Percentiles rank a stretch among this genome's conserved stretches.
These are phyloP conservation scores for Lachancea sp. DNA, from an alignment of 805 yeast species.

Conservation along the genomic window DNA sequence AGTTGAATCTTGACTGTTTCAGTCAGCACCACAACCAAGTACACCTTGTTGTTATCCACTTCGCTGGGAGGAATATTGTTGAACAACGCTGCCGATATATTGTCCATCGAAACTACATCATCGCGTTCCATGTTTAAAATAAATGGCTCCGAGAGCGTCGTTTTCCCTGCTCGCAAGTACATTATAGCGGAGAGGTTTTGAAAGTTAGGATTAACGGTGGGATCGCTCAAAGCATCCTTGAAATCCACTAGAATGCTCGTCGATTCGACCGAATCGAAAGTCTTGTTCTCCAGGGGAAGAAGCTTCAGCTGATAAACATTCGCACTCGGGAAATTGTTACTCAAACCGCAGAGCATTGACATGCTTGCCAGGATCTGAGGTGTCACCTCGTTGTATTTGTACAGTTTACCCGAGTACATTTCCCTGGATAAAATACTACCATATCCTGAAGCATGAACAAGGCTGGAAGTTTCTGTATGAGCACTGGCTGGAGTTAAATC, in stretches of 20 bases:
- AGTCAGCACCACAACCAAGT: constrained; percentile 67
- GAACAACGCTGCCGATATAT: constrained; percentile 72
- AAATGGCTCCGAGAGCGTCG: constrained; percentile 72
- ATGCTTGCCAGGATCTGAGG: constrained; percentile 59
- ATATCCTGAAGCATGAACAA: constrained; percentile 53
- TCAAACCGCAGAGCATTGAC: constrained; percentile 65
- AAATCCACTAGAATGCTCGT: constrained; percentile 70
- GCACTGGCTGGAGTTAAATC: constrained; percentile 35
- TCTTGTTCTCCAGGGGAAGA: constrained; percentile 41
- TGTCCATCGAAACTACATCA: constrained; percentile 54
- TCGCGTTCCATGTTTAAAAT: constrained; percentile 57
- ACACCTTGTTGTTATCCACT: constrained; percentile 57
- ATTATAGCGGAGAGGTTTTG: constrained; percentile 64
- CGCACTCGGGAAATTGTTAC: constrained; percentile 59
- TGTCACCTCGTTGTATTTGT: constrained; percentile 36
- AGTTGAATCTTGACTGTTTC: constrained; percentile 53
- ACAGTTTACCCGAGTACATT: constrained; percentile 50
- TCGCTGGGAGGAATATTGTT: constrained; percentile 66
- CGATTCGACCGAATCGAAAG: constrained; percentile 43
- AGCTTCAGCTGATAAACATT: constrained; percentile 33
- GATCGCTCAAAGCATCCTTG: constrained; percentile 56
- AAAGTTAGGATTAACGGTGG: constrained; percentile 56
- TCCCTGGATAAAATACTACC: constrained; percentile 65
- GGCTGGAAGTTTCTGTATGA: constrained; percentile 17
- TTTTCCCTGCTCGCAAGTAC: constrained; percentile 57